These are phyloP conservation scores for Emiliania huxleyi DNA, from an alignment of 78 protist genomes.

Conservation along the genomic window DNA sequence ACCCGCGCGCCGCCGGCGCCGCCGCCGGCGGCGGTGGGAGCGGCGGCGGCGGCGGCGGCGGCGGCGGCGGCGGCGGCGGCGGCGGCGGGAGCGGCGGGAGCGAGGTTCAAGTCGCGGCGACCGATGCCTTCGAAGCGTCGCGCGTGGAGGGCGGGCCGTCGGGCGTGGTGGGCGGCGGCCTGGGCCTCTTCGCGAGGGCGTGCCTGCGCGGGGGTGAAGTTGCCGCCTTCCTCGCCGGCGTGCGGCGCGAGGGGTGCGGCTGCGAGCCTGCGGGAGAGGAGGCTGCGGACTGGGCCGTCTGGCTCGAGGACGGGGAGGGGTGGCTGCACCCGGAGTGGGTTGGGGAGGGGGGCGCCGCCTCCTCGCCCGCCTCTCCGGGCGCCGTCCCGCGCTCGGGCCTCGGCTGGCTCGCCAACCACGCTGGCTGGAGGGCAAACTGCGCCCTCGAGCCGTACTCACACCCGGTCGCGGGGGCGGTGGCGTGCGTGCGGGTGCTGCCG, in stretches of 20 bases:
- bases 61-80: too few relatives aligned
- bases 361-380: too few relatives aligned
- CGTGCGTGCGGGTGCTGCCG: not conserved
- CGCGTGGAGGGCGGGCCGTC: not conserved
- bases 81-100: too few relatives aligned
- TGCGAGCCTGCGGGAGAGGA: not conserved
- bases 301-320: not conserved
- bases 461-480: not conserved
- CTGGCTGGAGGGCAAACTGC: not conserved
- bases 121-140: not conserved
- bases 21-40: too few relatives aligned
- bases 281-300: not conserved
- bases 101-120: too few relatives aligned
- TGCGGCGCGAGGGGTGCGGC: not conserved
- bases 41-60: too few relatives aligned
- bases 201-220: not conserved
- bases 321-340: too few relatives aligned
- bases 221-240: not conserved
- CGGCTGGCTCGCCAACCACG: not conserved
- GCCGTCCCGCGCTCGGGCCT: not conserved
- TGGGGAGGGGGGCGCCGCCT: too few relatives aligned
- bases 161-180: not conserved
- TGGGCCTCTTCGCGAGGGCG: not conserved
- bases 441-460: not conserved
- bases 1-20: too few relatives aligned